Evolutionary conservation across 225 moss, liverwort and hornwort species (phyloP), one percentile per base, ranked within the genome.

Genomic region (Asterella californica): DNA sequence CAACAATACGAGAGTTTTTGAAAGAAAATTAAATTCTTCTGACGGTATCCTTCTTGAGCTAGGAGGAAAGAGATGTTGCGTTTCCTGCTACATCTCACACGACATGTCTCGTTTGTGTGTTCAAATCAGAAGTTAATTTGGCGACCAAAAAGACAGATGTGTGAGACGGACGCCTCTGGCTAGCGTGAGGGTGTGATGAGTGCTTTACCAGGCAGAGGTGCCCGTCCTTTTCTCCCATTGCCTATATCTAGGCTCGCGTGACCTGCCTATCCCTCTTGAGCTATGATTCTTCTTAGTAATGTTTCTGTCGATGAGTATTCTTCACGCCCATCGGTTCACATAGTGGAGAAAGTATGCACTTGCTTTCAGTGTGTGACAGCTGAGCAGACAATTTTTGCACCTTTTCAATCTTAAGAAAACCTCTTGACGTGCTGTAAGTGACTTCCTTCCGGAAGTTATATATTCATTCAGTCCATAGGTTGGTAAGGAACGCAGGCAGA

Each of bases 11-110:
- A 30, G 27, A 27, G 27, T 18, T 1, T n/a, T 12, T 10, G 17
- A 22, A 72, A 5, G 29, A 67, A 67, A 1, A 17, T 32, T 33
- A 18, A 34, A 2, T 15, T 72, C 0, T n/a, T 30, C 0, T 15
- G 74, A 74, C 74, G 74, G 19, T 74, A 74, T 74, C 74, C 52
- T 74, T 74, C 74, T 74, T 74, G 74, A 74, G 74, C 74, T 74
- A 74, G 52, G 52, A 53, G 37, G 71, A 72, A 42, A 37, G 24
- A 53, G 74, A 53, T 74, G 74, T 74, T 52, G 74, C 74, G 68
- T 69, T 53, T 52, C 50, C 52, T 74, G 74, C 74, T 74, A 74
- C 74, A 74, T 74, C 74, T 74, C 74, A 74, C 74, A 74, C 74
- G 74, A 74, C 52, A 42, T 30, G 52, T 74, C 45, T 74, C 49